Evolutionary conservation across 2,329 filamentous ascomycete genomes (phyloP).

Genomic region (Chalaropsis thielavioides): DNA sequence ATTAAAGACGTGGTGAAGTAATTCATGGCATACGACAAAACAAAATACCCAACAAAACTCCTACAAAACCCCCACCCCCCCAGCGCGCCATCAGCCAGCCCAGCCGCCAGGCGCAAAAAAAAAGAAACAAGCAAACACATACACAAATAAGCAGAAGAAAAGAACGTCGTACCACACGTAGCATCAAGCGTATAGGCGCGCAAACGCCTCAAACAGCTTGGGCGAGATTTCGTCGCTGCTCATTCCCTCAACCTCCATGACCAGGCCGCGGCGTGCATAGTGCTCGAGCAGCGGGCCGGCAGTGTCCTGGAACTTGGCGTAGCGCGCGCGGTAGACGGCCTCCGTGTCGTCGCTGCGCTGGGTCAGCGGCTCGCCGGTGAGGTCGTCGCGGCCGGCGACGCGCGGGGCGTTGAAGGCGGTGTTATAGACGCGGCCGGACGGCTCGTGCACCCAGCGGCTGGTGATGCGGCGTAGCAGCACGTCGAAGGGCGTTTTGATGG

Average conservation of each 20-base stretch:
- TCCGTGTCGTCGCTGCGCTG: constrained; percentile 77
- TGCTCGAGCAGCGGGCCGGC: constrained; percentile 75
- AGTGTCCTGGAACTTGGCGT: constrained; percentile 75
- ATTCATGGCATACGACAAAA: neutral
- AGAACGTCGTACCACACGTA: neutral
- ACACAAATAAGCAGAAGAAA: neutral
- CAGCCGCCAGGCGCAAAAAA: neutral
- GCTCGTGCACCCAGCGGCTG: constrained; percentile 84
- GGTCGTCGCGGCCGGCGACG: constrained; percentile 66
- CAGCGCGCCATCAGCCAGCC: neutral
- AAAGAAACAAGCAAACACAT: neutral
- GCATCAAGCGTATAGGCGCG: constrained; percentile 28
- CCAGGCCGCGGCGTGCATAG: constrained; percentile 68
- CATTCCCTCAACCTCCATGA: constrained; percentile 77
- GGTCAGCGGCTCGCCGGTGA: constrained; percentile 75
- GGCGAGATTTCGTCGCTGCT: constrained; percentile 92
- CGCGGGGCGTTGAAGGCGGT: constrained; percentile 80
- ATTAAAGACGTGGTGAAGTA: neutral
- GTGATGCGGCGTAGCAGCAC: constrained; percentile 84
- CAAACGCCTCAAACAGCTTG: constrained; percentile 72
- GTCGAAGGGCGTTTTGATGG: constrained; percentile 67
- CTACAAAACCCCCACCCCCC: neutral
- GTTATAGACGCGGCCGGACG: constrained; percentile 88
- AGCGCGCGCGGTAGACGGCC: constrained; percentile 66
- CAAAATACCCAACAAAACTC: neutral